Evolutionary conservation across 2,329 filamentous ascomycete genomes (phyloP), one percentile per base, ranked within the genome.

Genomic region (Neoascochyta sp.): DNA sequence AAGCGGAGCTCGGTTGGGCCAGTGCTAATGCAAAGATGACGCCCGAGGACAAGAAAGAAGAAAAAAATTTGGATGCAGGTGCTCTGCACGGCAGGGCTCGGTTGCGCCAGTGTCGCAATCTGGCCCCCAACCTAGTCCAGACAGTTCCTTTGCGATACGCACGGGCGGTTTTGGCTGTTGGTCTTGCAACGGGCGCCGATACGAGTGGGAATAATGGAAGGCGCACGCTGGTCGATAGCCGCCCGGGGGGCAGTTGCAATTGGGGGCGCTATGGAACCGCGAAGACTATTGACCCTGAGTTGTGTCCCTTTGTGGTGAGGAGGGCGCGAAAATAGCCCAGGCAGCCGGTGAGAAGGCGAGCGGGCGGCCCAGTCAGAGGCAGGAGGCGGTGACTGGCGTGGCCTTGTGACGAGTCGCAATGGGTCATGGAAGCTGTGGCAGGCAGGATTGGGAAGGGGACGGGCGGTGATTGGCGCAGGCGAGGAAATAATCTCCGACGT

Each of bases 21-120:
- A 42, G 43, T 48, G 38, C 43, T 31, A 19, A 34, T 47, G 57
- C 52, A 58, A 52, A 54, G 55, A 57, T 58, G 50, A 56, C 47
- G 48, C 37, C 51, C 48, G 46, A 43, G 39, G 34, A 41, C 29
- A 50, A 34, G 34, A 44, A 50, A 35, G 43, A 46, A 41, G 44
- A 40, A 43, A 45, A 52, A 46, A 38, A 44, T 22, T n/a, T n/a
- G n/a, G 39, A 52, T 56, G 56, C 56, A 55, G 40, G 41, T 51
- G 43, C 44, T 47, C 44, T 42, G 29, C n/a, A 39, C 36, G 41
- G 42, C 39, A 39, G 30, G 31, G 29, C 37, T 51, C 50, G 48
- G 46, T 55, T 50, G 44, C 38, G 48, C 28, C 31, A 40, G 43
- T 43, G 42, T 34, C 39, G 37, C 23, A 41, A 35, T 40, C 41